Evolutionary conservation across 225 moss, liverwort and hornwort genomes (phyloP).

Genomic region (Anthoceros angustus): DNA sequence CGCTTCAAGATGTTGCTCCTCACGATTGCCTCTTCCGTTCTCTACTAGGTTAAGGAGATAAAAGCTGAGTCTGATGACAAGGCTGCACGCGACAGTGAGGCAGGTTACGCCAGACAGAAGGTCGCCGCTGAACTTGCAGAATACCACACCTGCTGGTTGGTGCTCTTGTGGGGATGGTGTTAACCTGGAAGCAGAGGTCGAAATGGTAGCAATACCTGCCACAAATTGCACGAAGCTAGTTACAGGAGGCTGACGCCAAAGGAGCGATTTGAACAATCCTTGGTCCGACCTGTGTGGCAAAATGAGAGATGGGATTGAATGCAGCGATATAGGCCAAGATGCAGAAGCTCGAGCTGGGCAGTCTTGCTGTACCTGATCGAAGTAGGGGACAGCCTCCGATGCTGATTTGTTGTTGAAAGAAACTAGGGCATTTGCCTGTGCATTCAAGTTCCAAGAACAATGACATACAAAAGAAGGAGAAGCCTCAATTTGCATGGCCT

Average conservation of each 20-base stretch:
- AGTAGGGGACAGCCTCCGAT: slow-evolving; percentile 79
- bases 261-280: slow-evolving; percentile 61
- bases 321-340: not conserved
- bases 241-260: slow-evolving; percentile 44
- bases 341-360: not conserved
- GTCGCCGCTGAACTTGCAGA: slow-evolving; percentile 50
- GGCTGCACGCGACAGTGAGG: slow-evolving; percentile 25
- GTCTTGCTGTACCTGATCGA: slow-evolving; percentile 38
- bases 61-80: not conserved
- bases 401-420: slow-evolving; percentile 97
- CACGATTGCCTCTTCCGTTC: not conserved
- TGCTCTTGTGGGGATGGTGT: not conserved
- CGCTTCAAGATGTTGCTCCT: too few relatives aligned
- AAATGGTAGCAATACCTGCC: slow-evolving; percentile 28
- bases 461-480: not conserved
- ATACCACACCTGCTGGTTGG: not conserved
- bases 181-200: not conserved
- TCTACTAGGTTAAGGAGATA: not conserved
- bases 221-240: slow-evolving; percentile 62
- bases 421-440: slow-evolving; percentile 75
- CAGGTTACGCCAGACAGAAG: slow-evolving; percentile 27
- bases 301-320: not conserved
- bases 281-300: slow-evolving; percentile 54
- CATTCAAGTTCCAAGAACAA: not conserved
- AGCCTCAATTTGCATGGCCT: not conserved